Evolutionary conservation across 208 protist genomes (phyloP), one percentile per base, ranked within the genome.

Genomic region (Trypanosoma brucei): DNA sequence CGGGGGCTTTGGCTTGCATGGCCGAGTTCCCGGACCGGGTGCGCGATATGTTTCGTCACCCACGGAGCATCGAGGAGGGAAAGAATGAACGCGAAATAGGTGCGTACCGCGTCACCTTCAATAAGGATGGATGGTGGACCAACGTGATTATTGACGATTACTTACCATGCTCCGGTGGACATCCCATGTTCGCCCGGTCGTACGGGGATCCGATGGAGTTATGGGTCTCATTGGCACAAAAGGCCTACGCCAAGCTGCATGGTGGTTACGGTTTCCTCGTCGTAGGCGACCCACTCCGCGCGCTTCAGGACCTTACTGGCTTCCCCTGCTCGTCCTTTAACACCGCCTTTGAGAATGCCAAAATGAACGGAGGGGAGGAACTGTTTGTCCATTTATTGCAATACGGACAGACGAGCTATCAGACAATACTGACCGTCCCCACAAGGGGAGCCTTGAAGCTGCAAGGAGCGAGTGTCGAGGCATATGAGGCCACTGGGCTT

Each of bases 101-200:
- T 37, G 62, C 49, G 0, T 95, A 91, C 65, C 85, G 85, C 37
- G 86, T 93, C 33, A 82, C 74, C 22, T 35, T 96, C 49, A 94
- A 90, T 75, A 92, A 92, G 65, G 84, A 91, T 68, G 88, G 88
- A n/a, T 93, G 86, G 84, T 96, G 86, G 88, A 76, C 65, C 13
- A 92, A 69, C 68, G 76, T 94, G 37, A 68, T 93, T 30, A 81
- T 96, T 34, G 91, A 96, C 65, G 83, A 94, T 75, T 94, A 88
- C 72, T 67, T 96, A 14, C 85, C 90, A 34, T 78, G 83, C 30
- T 68, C 70, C 3, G 77, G 75, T 53, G 78, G 76, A n/a, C 63
- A 65, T 36, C 79, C 82, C 4, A 86, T 80, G 55, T 94, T 86
- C 64, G 83, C 78, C 9, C 75, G 77, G 52, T 71, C 66, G 44